Evolutionary conservation across 352 stramenopile species (phyloP).

Genomic region (Globisporangium echinulatum): DNA sequence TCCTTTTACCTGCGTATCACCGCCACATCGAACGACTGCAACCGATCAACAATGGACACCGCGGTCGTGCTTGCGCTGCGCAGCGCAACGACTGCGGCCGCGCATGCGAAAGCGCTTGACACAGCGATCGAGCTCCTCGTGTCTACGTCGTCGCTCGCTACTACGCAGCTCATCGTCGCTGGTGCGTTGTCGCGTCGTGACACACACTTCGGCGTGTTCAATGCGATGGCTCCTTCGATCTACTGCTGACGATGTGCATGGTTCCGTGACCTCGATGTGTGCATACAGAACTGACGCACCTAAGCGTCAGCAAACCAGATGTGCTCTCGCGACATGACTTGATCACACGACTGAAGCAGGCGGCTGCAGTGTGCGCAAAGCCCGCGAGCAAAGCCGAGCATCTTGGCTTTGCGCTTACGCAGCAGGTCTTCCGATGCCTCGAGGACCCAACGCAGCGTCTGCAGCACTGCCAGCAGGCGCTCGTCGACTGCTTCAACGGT

Average conservation of each 20-base stretch:
- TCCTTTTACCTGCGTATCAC: no score
- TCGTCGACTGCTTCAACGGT: slow-evolving; percentile 35
- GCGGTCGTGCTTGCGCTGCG: slow-evolving; percentile 7
- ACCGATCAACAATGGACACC: no score
- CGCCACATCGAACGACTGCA: no score
- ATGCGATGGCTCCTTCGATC: background rate
- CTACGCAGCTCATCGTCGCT: slow-evolving; percentile 6
- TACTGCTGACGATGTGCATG: background rate
- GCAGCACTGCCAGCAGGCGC: slow-evolving; percentile 3
- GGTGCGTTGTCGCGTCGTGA: slow-evolving; percentile 1
- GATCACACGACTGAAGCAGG: slow-evolving; percentile 25
- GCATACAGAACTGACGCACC: background rate
- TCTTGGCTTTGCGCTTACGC: slow-evolving; percentile 34
- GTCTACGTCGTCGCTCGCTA: slow-evolving; percentile 6
- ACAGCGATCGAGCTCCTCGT: slow-evolving; percentile 9
- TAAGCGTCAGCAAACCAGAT: background rate
- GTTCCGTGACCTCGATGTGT: background rate
- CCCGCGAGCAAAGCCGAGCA: slow-evolving; percentile 43
- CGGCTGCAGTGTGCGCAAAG: slow-evolving; percentile 32
- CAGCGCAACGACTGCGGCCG: background rate
- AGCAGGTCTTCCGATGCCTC: slow-evolving; percentile 19
- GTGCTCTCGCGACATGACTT: slow-evolving; percentile 1
- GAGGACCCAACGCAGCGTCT: slow-evolving; percentile 7
- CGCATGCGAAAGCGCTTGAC: slow-evolving; percentile 7
- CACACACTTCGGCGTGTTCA: no score